Base-by-base conservation (phyloP, 805 yeast genomes). In the Wickerhamomyces xylosicus region DNA sequence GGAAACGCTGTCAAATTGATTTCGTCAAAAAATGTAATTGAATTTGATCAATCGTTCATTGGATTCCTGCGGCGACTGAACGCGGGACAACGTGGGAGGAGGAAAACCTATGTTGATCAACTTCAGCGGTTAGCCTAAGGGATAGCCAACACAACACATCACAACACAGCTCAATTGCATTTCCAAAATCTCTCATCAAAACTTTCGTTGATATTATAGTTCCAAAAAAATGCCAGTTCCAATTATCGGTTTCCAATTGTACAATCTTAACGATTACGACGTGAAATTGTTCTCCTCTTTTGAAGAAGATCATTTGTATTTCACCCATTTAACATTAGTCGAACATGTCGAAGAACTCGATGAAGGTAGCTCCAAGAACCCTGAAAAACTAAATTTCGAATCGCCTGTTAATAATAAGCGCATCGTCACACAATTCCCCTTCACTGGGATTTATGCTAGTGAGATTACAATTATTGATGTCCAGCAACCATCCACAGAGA, bases 201-300 rank as follows among this genome's bases (percentile, higher is more conserved):
- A n/a, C n/a, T n/a, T n/a, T n/a, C n/a, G n/a, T n/a, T n/a, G n/a
- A n/a, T n/a, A n/a, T n/a, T n/a, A n/a, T n/a, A n/a, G n/a, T n/a
- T n/a, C n/a, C n/a, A n/a, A n/a, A n/a, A n/a, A n/a, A 16, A 47
- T 47, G 52, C 18, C 47, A 1, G 47, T 39, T 37, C 46, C 47
- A 4, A 43, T 47, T 13, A 28, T 46, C 11, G 53, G 47, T 2
- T 50, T 50, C 43, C 52, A 46, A 39, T 43, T 50, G 19, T 44
- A 45, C 42, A 50, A 50, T 33, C 41, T 51, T 16, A 51, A 51
- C 39, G 55, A 51, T 38, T 51, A 49, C 36, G 51, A 44, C 19
- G 49, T 47, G 37, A 51, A 48, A 27, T 37, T 51, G 15, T 48
- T 49, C 37, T 27, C 50, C 6, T 35, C 38, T 3, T 44, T 39